Evolutionary conservation across 208 protist genomes (phyloP).

Genomic region (Trypanosoma grayi): DNA sequence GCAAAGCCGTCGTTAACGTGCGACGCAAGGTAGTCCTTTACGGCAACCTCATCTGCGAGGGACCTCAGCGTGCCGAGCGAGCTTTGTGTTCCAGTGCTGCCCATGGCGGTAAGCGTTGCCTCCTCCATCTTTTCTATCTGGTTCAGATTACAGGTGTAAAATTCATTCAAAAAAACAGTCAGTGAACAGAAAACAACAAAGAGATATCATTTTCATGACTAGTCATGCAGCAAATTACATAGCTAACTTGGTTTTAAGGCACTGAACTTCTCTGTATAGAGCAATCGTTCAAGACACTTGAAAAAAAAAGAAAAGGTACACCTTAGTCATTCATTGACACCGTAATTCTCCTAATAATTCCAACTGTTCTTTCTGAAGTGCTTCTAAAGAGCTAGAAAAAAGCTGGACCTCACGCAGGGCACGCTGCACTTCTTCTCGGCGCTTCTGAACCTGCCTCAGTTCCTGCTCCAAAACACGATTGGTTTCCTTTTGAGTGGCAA

Average conservation of each 20-base stretch:
- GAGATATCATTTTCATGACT: too few species aligned
- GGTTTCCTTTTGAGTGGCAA: constrained; percentile 57
- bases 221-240: too few species aligned
- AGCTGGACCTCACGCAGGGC: constrained; percentile 1
- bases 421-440: constrained; percentile 15
- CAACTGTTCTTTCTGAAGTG: constrained; percentile 17
- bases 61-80: constrained; percentile 24
- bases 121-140: constrained; percentile 24
- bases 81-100: constrained; percentile 9
- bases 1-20: constrained; percentile 60
- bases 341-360: constrained; percentile 9
- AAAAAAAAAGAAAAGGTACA: not conserved
- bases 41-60: constrained; percentile 37
- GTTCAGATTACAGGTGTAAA: not conserved
- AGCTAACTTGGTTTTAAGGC: too few species aligned
- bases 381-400: constrained; percentile 4
- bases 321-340: not conserved
- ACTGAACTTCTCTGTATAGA: too few species aligned
- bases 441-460: constrained; percentile 33
- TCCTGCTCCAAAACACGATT: constrained; percentile 67
- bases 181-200: too few species aligned
- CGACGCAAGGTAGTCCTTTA: constrained; percentile 52
- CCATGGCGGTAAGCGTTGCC: constrained; percentile 41
- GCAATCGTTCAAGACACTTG: too few species aligned
- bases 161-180: too few species aligned